Conservation (phyloP, 2,329 filamentous ascomycete genomes). For the Emericellopsis cladophorae region DNA sequence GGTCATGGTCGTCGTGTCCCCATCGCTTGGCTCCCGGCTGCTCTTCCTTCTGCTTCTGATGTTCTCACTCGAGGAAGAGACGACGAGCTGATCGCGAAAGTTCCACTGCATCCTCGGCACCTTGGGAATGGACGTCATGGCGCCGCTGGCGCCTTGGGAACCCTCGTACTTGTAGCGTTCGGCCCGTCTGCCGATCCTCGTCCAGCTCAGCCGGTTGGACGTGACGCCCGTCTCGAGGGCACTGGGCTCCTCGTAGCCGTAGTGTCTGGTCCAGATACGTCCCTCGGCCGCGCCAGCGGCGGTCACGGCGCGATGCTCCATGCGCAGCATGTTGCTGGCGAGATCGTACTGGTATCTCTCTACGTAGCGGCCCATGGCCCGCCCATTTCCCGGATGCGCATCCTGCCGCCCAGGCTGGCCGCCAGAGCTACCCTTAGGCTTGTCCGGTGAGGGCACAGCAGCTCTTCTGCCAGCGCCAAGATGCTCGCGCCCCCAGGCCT, state of each 20-base stretch:
- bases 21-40: too few species aligned
- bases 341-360: constrained; percentile 1
- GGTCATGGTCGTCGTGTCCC: not conserved
- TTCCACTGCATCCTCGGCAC: constrained; percentile 2
- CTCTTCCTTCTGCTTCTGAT: too few species aligned
- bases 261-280: not conserved
- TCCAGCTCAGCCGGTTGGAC: constrained; percentile 1
- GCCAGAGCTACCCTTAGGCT: not conserved
- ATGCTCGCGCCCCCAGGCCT: not conserved
- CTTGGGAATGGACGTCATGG: constrained; percentile 4
- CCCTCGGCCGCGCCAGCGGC: not conserved
- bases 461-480: not conserved
- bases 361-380: not conserved
- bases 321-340: not conserved
- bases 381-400: not conserved
- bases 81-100: not conserved
- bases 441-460: not conserved
- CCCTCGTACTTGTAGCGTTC: constrained; percentile 1
- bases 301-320: not conserved
- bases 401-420: not conserved
- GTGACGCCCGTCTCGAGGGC: not conserved
- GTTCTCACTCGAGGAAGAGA: not conserved
- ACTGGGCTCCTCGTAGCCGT: not conserved
- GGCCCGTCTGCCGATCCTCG: not conserved
- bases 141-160: not conserved